Percentiles rank a stretch among this genome's conserved stretches.
Conservation (phyloP, 2,329 filamentous ascomycete species). For the Phialophora verrucosa region DNA sequence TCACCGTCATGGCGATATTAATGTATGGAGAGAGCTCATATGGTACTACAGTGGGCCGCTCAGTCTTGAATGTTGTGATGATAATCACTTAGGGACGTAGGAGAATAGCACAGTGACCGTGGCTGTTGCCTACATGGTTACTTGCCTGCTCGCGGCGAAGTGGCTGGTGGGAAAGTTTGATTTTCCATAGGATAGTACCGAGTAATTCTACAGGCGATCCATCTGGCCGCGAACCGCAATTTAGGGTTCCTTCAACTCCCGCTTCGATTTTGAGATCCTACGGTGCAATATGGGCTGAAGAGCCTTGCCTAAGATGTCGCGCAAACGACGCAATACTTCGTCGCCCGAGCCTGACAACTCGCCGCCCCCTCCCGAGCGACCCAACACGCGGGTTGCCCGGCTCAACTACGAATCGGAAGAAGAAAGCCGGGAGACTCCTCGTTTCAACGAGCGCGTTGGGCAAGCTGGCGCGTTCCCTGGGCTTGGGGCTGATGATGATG, state of each 20-base stretch:
- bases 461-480: conserved; percentile 74
- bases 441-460: conserved; percentile 69
- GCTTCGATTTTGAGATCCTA: background rate
- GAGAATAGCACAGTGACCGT: background rate
- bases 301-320: conserved; percentile 39
- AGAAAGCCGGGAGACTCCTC: conserved; percentile 47
- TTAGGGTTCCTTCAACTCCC: background rate
- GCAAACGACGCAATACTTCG: conserved; percentile 40
- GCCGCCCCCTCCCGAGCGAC: conserved; percentile 28
- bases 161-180: background rate
- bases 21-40: background rate
- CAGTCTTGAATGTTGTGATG: background rate
- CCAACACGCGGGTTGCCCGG: conserved; percentile 20
- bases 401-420: conserved; percentile 41
- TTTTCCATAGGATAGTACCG: too few species aligned
- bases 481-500: conserved; percentile 57
- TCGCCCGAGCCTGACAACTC: conserved; percentile 36
- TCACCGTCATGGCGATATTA: background rate
- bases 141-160: background rate
- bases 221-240: background rate
- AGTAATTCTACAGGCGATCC: background rate
- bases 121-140: background rate
- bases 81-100: background rate
- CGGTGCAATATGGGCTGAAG: background rate
- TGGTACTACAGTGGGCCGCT: background rate